Conservation (phyloP, 2,329 filamentous ascomycete species). For the Colletotrichum falcatum region DNA sequence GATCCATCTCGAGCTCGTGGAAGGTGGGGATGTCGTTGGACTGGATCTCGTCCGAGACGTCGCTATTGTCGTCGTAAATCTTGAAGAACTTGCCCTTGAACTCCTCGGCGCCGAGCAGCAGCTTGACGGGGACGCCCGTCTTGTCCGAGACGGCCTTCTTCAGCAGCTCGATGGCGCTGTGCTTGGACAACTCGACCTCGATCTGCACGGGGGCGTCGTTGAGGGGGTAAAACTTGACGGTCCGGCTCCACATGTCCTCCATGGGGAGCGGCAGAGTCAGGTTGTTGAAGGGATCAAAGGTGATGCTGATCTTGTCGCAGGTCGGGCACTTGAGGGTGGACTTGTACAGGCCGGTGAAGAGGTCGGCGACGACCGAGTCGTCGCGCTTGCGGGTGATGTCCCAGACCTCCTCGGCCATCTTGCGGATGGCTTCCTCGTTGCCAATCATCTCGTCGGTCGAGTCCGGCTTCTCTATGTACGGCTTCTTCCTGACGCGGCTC, state of each 20-base stretch:
- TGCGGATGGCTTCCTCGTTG: conserved; percentile 81
- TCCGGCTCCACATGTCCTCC: conserved; percentile 82
- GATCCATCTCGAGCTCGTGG: conserved; percentile 80
- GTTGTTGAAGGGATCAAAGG: conserved; percentile 97
- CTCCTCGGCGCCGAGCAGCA: conserved; percentile 84
- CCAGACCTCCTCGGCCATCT: conserved; percentile 90
- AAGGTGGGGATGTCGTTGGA: conserved; percentile 75
- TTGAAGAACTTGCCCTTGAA: conserved; percentile 90
- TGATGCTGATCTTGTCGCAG: conserved; percentile 96
- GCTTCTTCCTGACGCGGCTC: conserved; percentile 93
- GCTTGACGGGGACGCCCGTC: conserved; percentile 72
- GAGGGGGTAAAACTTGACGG: conserved; percentile 82
- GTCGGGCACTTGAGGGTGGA: conserved; percentile 93
- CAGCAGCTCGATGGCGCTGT: conserved; percentile 74
- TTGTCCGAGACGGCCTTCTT: conserved; percentile 78
- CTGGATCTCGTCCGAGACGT: conserved; percentile 79
- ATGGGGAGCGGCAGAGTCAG: conserved; percentile 91
- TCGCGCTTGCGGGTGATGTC: conserved; percentile 92
- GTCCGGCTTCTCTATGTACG: conserved; percentile 97
- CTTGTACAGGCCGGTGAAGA: conserved; percentile 98
- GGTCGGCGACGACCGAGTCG: conserved; percentile 92
- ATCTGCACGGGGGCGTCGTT: conserved; percentile 78
- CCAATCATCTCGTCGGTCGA: conserved; percentile 96
- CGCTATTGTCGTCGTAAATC: conserved; percentile 76
- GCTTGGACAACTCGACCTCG: conserved; percentile 83